Conservation (phyloP, 352 stramenopile genomes). For the Phytopythium montanum region DNA sequence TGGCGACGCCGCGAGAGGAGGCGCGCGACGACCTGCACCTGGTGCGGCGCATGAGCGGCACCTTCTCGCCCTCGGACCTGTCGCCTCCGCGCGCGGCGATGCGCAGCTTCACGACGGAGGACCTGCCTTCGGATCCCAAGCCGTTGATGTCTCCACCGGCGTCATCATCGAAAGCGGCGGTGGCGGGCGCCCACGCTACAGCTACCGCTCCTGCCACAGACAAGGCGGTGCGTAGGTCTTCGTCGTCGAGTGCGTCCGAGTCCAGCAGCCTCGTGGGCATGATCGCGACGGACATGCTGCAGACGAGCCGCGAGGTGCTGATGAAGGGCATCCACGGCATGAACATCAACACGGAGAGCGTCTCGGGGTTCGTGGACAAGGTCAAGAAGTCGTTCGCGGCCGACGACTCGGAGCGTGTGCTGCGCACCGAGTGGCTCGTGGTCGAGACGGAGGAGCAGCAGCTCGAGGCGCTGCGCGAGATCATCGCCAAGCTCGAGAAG, state of each 20-base stretch:
- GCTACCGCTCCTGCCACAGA: not conserved
- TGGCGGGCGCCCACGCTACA: too few relatives aligned
- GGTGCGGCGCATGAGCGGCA: slow-evolving; percentile 31
- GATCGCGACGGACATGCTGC: slow-evolving; percentile 37
- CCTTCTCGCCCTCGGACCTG: slow-evolving; percentile 37
- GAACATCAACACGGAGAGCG: slow-evolving; percentile 47
- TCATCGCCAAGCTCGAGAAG: slow-evolving; percentile 63
- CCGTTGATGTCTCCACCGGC: slow-evolving; percentile 32
- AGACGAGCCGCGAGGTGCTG: slow-evolving; percentile 47
- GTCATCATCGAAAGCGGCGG: slow-evolving; percentile 5
- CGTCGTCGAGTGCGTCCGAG: slow-evolving; percentile 11
- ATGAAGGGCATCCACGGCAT: slow-evolving; percentile 59
- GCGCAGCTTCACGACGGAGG: slow-evolving; percentile 78
- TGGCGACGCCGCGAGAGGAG: slow-evolving; percentile 19
- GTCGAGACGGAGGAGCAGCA: slow-evolving; percentile 79
- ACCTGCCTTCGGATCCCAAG: slow-evolving; percentile 49
- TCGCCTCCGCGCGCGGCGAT: slow-evolving; percentile 19
- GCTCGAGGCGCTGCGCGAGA: slow-evolving; percentile 51
- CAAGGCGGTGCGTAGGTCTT: slow-evolving; percentile 22
- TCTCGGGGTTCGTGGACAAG: slow-evolving; percentile 51
- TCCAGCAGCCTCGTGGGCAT: slow-evolving; percentile 7
- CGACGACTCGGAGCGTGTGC: slow-evolving; percentile 68
- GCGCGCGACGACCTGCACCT: slow-evolving; percentile 50
- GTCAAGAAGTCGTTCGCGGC: slow-evolving; percentile 66
- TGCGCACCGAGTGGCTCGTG: slow-evolving; percentile 70